Percentiles rank a stretch among this genome's conserved stretches.
Conservation (phyloP, 2,329 filamentous ascomycete genomes). For the Aspergillus hiratsukae region DNA sequence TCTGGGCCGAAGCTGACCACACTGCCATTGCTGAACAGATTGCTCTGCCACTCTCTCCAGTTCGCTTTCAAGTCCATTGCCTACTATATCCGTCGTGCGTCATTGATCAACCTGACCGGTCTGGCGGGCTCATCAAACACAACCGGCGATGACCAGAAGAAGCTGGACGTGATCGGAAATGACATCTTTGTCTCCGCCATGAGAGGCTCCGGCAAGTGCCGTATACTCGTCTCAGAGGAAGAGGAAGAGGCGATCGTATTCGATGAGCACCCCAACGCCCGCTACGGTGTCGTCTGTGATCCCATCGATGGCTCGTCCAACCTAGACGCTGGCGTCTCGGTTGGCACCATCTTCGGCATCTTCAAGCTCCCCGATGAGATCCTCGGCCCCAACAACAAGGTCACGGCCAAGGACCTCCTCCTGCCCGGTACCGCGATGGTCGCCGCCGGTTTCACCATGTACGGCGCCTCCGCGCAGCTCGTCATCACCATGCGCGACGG, state of each 20-base stretch:
- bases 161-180: conserved; percentile 98
- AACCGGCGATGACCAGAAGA: conserved; percentile 98
- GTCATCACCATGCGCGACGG: conserved; percentile 96
- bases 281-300: conserved; percentile 94
- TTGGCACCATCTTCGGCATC: conserved; percentile 94
- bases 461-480: conserved; percentile 91
- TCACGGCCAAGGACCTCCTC: conserved; percentile 66
- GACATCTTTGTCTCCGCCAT: conserved; percentile 96
- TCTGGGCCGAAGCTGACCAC: not conserved
- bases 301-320: conserved; percentile 98
- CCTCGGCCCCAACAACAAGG: conserved; percentile 52
- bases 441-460: conserved; percentile 99
- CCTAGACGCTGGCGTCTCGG: conserved; percentile 93
- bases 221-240: conserved; percentile 93
- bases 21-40: conserved; percentile 46
- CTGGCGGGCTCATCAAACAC: conserved; percentile 91
- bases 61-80: conserved; percentile 99
- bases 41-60: conserved; percentile 94
- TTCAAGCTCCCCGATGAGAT: conserved; percentile 76
- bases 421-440: conserved; percentile 86
- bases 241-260: conserved; percentile 92
- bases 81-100: conserved; percentile 96
- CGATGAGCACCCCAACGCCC: conserved; percentile 64
- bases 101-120: conserved; percentile 90
- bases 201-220: conserved; percentile 85